Evolutionary conservation across 1,139 yeast genomes (phyloP).

Genomic region (Nakaseomyces bracarensis): DNA sequence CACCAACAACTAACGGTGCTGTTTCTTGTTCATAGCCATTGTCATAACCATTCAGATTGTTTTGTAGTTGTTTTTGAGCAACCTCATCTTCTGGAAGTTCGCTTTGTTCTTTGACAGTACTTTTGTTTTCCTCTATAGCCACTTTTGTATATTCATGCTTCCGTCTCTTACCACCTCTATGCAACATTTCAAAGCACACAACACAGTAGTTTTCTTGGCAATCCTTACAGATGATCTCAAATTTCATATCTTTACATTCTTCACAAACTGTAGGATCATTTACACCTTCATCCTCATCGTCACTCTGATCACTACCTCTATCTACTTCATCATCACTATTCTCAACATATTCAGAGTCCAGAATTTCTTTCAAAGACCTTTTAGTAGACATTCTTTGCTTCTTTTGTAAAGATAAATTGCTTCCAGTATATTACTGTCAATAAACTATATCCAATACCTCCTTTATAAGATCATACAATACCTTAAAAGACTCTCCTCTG

Average conservation of each 20-base stretch:
- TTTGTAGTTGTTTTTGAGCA: slow-evolving; percentile 16
- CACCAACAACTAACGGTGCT: slow-evolving; percentile 4
- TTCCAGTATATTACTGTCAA: too few relatives aligned
- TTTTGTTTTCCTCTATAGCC: slow-evolving; percentile 15
- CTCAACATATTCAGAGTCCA: slow-evolving; percentile 31
- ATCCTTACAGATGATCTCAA: slow-evolving; percentile 46
- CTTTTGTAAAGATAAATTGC: too few relatives aligned
- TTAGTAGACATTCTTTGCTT: slow-evolving; percentile 17
- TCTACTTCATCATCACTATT: slow-evolving; percentile 22
- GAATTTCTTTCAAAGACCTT: slow-evolving; percentile 29
- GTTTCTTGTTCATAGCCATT: slow-evolving; percentile 7
- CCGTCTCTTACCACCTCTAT: slow-evolving; percentile 53
- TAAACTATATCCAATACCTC: too few relatives aligned
- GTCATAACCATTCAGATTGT: slow-evolving; percentile 13
- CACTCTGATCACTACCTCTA: slow-evolving; percentile 11
- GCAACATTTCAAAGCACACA: slow-evolving; percentile 58
- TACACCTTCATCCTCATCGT: slow-evolving; percentile 13
- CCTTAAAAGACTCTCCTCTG: too few relatives aligned
- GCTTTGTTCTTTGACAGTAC: slow-evolving; percentile 8
- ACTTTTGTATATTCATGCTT: slow-evolving; percentile 35
- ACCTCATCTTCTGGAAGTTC: slow-evolving; percentile 14
- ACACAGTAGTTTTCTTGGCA: slow-evolving; percentile 61
- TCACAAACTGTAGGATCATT: slow-evolving; percentile 41
- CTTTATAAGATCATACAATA: too few relatives aligned
- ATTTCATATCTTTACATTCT: slow-evolving; percentile 65